A percentile compares a stretch with the other conserved stretches of the same genome.
Conservation (phyloP, 108 stramenopile species). For the Cyclotella distinguenda region DNA sequence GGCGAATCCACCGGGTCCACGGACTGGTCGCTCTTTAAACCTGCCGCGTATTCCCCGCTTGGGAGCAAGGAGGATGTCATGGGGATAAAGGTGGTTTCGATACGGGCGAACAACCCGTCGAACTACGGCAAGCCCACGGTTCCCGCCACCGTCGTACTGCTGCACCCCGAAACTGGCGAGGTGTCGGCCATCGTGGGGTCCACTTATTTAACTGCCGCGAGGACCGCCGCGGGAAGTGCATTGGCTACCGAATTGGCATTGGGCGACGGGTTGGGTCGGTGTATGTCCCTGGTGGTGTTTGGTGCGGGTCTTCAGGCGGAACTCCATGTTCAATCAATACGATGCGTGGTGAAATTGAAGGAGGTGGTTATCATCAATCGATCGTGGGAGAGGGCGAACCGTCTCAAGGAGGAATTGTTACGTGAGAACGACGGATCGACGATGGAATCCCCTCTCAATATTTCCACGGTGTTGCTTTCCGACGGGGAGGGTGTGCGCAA, state of each 20-base stretch:
- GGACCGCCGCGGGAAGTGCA: constrained; percentile 79
- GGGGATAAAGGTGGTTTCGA: constrained; percentile 74
- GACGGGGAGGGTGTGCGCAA: constrained; percentile 34
- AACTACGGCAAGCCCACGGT: constrained; percentile 59
- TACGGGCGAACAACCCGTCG: constrained; percentile 64
- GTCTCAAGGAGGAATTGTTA: constrained; percentile 32
- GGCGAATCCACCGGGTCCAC: constrained; percentile 13
- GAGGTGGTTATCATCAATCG: constrained; percentile 75
- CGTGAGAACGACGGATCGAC: constrained; percentile 12
- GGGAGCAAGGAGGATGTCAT: constrained; percentile 20
- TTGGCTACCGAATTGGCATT: constrained; percentile 56
- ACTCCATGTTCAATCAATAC: constrained; percentile 66
- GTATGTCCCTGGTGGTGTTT: constrained; percentile 70
- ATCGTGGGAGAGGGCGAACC: constrained; percentile 54
- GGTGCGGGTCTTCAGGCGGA: constrained; percentile 82
- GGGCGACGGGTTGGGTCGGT: neutral
- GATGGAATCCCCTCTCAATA: constrained; percentile 3
- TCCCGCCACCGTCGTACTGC: constrained; percentile 68
- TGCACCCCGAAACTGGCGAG: constrained; percentile 69
- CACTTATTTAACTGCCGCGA: constrained; percentile 80
- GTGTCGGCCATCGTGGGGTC: constrained; percentile 63
- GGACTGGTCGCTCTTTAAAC: constrained; percentile 85
- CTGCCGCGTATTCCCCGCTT: constrained; percentile 60
- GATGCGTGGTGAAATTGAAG: constrained; percentile 48
- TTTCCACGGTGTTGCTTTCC: constrained; percentile 39